Percentiles rank a stretch among this genome's conserved stretches.
These are phyloP conservation scores for Candida fluviatilis DNA, from an alignment of 805 yeast genomes.

Conservation along the genomic window DNA sequence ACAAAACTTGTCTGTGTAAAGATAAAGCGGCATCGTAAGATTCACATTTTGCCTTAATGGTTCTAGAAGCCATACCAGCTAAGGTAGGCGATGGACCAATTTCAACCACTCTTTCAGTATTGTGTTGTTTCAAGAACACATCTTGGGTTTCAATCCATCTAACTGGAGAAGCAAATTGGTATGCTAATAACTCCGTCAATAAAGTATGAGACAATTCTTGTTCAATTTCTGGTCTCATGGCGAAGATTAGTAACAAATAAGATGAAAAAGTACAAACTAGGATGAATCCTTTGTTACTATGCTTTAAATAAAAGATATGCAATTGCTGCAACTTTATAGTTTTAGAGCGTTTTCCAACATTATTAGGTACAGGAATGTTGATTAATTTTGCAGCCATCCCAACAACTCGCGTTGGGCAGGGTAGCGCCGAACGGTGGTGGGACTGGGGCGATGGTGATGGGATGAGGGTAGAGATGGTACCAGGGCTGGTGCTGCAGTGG, in stretches of 20 bases:
- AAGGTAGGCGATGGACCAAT: constrained; percentile 98
- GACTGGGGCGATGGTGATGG: background rate
- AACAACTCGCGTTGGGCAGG: background rate
- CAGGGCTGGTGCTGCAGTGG: too few species aligned
- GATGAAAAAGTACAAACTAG: background rate
- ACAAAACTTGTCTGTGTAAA: constrained; percentile 87
- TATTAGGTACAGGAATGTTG: background rate
- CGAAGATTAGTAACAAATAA: constrained; percentile 4
- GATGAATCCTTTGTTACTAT: background rate
- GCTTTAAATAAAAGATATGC: too few species aligned
- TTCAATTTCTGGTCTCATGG: constrained; percentile 90
- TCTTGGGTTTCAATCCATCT: constrained; percentile 99
- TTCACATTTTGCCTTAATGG: constrained; percentile 92
- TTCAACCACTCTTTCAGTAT: constrained; percentile 96
- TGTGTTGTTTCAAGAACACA: constrained; percentile 88
- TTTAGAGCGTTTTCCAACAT: background rate
- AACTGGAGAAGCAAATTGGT: constrained; percentile 98
- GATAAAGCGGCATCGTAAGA: constrained; percentile 97
- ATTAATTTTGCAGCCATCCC: background rate
- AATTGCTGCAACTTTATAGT: background rate
- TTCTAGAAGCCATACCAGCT: constrained; percentile 98
- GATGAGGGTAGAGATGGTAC: too few species aligned
- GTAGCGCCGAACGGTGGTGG: too few species aligned
- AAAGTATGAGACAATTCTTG: constrained; percentile 95
- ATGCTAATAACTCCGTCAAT: constrained; percentile 93